Evolutionary conservation across 768 basidiomycete species (phyloP).

Genomic region (Inosperma sp.): DNA sequence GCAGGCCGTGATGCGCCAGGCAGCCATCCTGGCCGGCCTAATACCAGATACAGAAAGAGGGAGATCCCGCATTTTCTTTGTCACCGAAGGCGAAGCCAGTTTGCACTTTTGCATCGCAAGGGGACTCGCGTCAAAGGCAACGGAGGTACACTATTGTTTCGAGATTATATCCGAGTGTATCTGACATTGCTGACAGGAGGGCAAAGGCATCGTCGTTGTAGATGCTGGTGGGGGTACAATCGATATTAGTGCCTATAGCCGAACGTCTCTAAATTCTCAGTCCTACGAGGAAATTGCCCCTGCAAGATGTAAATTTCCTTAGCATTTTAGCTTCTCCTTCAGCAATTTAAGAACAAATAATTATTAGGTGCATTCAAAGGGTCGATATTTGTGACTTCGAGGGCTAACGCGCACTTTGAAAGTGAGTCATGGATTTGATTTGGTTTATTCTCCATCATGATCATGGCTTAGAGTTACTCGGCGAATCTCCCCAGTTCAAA

Average conservation of each 20-base stretch:
- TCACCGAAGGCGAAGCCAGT: slow-evolving; percentile 58
- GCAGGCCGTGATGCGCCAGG: slow-evolving; percentile 47
- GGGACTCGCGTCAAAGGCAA: slow-evolving; percentile 27
- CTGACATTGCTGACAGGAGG: slow-evolving; percentile 26
- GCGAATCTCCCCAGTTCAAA: slow-evolving; percentile 33
- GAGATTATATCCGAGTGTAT: not conserved
- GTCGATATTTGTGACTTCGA: slow-evolving; percentile 39
- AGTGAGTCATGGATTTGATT: slow-evolving; percentile 23
- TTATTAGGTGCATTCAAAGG: slow-evolving; percentile 39
- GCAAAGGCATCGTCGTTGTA: slow-evolving; percentile 45
- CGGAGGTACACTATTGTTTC: slow-evolving; percentile 1
- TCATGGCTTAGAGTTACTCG: slow-evolving; percentile 27
- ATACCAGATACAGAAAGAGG: slow-evolving; percentile 34
- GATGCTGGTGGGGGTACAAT: slow-evolving; percentile 60
- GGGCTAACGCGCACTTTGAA: slow-evolving; percentile 32
- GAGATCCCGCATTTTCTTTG: slow-evolving; percentile 40
- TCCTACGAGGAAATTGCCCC: slow-evolving; percentile 45
- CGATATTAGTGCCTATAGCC: slow-evolving; percentile 50
- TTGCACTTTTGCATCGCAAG: slow-evolving; percentile 48
- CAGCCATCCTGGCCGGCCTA: slow-evolving; percentile 46
- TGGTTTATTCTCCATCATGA: not conserved
- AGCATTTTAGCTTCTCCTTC: not conserved
- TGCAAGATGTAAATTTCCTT: slow-evolving; percentile 39
- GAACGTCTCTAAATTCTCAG: slow-evolving; percentile 12
- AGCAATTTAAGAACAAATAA: not conserved